Conservation (phyloP, 768 basidiomycete species). For the Suillus bovinus region DNA sequence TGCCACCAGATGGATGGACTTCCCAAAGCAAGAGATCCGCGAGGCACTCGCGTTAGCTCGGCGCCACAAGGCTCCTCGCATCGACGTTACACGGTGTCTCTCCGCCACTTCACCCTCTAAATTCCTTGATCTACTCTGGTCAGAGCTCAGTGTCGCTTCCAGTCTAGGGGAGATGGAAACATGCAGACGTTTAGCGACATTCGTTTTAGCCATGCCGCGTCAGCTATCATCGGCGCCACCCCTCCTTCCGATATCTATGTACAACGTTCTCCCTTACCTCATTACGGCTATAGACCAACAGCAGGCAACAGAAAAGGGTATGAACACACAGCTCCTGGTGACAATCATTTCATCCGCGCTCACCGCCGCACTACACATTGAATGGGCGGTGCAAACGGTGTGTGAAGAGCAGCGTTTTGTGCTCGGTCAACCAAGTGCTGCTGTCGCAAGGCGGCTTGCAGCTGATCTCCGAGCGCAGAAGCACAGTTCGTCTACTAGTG, state of each 20-base stretch:
- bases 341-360: slow-evolving; percentile 64
- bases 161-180: slow-evolving; percentile 61
- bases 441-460: slow-evolving; percentile 67
- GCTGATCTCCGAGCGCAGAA: slow-evolving; percentile 57
- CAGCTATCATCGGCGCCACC: slow-evolving; percentile 49
- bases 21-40: slow-evolving; percentile 58
- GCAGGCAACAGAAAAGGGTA: slow-evolving; percentile 50
- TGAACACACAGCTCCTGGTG: slow-evolving; percentile 64
- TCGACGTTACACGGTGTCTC: slow-evolving; percentile 72
- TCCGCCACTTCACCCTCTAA: slow-evolving; percentile 54
- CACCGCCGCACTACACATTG: slow-evolving; percentile 67
- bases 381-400: slow-evolving; percentile 62
- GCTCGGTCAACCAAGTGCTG: slow-evolving; percentile 62
- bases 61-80: slow-evolving; percentile 58
- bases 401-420: slow-evolving; percentile 48
- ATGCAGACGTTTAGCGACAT: slow-evolving; percentile 65
- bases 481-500: slow-evolving; percentile 48
- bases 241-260: slow-evolving; percentile 72
- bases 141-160: slow-evolving; percentile 54
- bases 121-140: slow-evolving; percentile 72
- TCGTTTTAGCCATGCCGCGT: slow-evolving; percentile 65
- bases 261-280: slow-evolving; percentile 63
- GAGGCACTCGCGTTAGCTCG: slow-evolving; percentile 57
- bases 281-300: slow-evolving; percentile 55
- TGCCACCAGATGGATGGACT: slow-evolving; percentile 47